Conservation (phyloP, 345 rosid genomes). For the Cardamine chenopodiifolia region DNA sequence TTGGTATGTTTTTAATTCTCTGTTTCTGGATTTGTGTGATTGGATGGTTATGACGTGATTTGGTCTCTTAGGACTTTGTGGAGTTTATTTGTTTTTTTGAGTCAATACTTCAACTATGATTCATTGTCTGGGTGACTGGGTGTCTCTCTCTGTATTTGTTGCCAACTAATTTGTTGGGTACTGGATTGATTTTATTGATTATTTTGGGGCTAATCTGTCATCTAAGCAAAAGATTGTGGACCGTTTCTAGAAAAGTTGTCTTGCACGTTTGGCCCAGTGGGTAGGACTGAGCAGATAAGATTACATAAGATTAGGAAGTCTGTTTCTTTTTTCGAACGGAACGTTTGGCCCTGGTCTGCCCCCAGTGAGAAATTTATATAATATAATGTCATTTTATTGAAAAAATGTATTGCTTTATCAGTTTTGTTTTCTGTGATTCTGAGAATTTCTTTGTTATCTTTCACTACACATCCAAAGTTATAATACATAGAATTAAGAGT, state of each 20-base stretch:
- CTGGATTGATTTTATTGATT: constrained; percentile 11
- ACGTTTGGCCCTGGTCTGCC: too few relatives aligned
- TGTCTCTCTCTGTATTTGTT: constrained; percentile 7
- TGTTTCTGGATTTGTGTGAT: constrained; percentile 5
- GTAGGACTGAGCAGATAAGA: too few relatives aligned
- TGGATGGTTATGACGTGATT: neutral
- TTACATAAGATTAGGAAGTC: too few relatives aligned
- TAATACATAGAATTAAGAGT: too few relatives aligned
- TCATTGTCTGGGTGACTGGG: neutral
- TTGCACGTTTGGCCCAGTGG: constrained; percentile 5
- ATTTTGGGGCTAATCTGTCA: constrained; percentile 1
- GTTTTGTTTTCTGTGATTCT: too few relatives aligned
- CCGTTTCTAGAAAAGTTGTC: neutral
- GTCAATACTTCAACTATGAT: neutral
- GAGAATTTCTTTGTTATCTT: too few relatives aligned
- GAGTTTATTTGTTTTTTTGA: neutral
- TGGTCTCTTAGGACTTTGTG: constrained; percentile 19
- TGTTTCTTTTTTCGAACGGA: too few relatives aligned
- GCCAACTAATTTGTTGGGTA: constrained; percentile 27
- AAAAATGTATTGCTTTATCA: too few relatives aligned
- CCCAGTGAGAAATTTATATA: too few relatives aligned
- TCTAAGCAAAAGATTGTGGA: neutral
- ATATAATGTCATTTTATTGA: too few relatives aligned
- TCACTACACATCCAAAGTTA: too few relatives aligned
- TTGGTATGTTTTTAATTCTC: neutral